Evolutionary conservation across 2,329 filamentous ascomycete species (phyloP).

Genomic region (Trichoderma aggressivum): DNA sequence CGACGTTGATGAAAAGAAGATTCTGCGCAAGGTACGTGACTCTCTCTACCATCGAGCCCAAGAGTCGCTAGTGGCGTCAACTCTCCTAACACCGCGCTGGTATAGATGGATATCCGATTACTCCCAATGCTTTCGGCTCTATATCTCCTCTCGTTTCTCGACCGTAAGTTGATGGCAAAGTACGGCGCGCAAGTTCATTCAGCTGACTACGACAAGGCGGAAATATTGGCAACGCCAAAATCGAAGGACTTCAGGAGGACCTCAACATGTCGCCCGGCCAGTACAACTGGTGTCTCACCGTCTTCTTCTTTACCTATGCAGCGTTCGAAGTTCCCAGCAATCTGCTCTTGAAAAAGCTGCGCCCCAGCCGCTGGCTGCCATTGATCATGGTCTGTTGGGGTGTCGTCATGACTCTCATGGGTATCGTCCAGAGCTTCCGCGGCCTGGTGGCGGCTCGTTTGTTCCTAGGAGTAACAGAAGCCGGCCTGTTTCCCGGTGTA

Average conservation of each 20-base stretch:
- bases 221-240: constrained; percentile 66
- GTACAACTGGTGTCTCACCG: constrained; percentile 66
- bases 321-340: constrained; percentile 77
- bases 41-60: too few relatives aligned
- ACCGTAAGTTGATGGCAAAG: constrained; percentile 41
- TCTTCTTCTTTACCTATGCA: constrained; percentile 78
- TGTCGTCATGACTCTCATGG: constrained; percentile 50
- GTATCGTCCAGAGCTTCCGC: constrained; percentile 47
- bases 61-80: background rate
- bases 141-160: constrained; percentile 67
- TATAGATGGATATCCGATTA: constrained; percentile 49
- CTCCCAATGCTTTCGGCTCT: constrained; percentile 63
- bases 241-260: constrained; percentile 53
- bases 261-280: constrained; percentile 58
- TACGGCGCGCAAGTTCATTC: background rate
- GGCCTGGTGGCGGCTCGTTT: constrained; percentile 51
- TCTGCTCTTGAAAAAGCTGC: constrained; percentile 68
- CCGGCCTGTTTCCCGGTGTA: constrained; percentile 65
- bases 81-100: constrained; percentile 7
- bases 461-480: constrained; percentile 62
- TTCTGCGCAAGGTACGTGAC: constrained; percentile 51
- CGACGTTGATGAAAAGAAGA: constrained; percentile 46
- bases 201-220: constrained; percentile 37
- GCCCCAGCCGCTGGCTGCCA: constrained; percentile 72
- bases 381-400: constrained; percentile 67